A percentile compares a stretch with the other conserved stretches of the same genome.
Evolutionary conservation across 352 stramenopile genomes (phyloP).

Genomic region (Pythium myriotylum): DNA sequence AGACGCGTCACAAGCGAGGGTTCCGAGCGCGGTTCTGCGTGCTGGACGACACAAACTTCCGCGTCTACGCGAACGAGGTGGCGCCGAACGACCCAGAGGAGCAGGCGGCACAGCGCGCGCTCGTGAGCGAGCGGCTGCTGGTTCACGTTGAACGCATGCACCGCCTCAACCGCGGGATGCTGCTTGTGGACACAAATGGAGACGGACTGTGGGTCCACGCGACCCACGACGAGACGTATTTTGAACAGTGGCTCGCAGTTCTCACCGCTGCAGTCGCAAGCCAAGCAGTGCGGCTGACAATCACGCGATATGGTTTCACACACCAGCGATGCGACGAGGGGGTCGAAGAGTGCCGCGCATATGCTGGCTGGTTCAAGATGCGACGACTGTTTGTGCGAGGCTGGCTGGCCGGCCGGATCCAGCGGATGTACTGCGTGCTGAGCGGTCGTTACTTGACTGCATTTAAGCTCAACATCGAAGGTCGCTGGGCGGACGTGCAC

Average conservation of each 20-base stretch:
- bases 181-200: conserved; percentile 34
- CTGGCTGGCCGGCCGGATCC: conserved; percentile 20
- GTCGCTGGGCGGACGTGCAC: conserved; percentile 38
- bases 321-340: conserved; percentile 17
- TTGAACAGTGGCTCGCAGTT: conserved; percentile 41
- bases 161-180: conserved; percentile 44
- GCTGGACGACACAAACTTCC: conserved; percentile 38
- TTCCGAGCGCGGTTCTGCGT: conserved; percentile 51
- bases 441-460: conserved; percentile 30
- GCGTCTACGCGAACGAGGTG: conserved; percentile 25
- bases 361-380: conserved; percentile 38
- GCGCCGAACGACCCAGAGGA: conserved; percentile 2
- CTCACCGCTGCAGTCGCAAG: conserved; percentile 24
- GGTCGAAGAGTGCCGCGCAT: background rate
- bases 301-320: conserved; percentile 21
- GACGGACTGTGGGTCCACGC: conserved; percentile 43
- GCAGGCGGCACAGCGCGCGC: background rate
- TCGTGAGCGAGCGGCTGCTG: conserved; percentile 20
- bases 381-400: conserved; percentile 18
- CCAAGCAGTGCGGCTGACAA: conserved; percentile 10
- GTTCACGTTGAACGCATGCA: conserved; percentile 41
- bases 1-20: conserved; percentile 31
- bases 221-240: conserved; percentile 33
- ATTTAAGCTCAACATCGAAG: conserved; percentile 47
- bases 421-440: conserved; percentile 42